phyloP scores from a whole-genome alignment of 495 filamentous ascomycete genomes.

The Terfezia boudieri region DNA sequence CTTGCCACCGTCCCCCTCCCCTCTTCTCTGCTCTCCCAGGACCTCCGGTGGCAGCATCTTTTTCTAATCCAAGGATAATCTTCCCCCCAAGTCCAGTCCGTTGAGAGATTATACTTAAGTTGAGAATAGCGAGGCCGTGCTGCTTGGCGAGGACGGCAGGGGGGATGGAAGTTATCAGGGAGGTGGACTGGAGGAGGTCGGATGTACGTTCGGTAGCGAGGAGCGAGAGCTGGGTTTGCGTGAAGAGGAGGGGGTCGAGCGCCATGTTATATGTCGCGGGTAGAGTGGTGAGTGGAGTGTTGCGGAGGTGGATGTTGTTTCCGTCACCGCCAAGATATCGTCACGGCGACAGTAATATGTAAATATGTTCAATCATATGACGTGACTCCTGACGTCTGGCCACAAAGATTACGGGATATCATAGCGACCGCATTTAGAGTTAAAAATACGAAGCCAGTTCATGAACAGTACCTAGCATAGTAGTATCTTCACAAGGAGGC shows the following conservation, averaged over 20 bases:
- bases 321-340: too few species aligned
- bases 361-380: too few species aligned
- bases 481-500: too few species aligned
- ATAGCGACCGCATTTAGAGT: too few species aligned
- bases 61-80: slow-evolving; percentile 57
- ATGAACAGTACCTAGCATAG: too few species aligned
- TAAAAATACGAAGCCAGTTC: too few species aligned
- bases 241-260: slow-evolving; percentile 54
- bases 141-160: slow-evolving; percentile 59
- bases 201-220: slow-evolving; percentile 56
- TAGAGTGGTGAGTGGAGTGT: slow-evolving; percentile 8
- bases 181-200: slow-evolving; percentile 50
- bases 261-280: slow-evolving; percentile 15
- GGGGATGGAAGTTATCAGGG: slow-evolving; percentile 45
- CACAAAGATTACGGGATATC: too few species aligned
- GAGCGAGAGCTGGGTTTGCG: slow-evolving; percentile 52
- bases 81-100: slow-evolving; percentile 84
- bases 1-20: slow-evolving; percentile 32
- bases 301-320: too few species aligned
- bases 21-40: slow-evolving; percentile 4
- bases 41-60: slow-evolving; percentile 41
- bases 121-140: slow-evolving; percentile 57
- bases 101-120: slow-evolving; percentile 49
- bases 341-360: too few species aligned
- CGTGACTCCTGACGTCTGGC: too few species aligned